phyloP scores from a whole-genome alignment of 2,329 filamentous ascomycete genomes.

The Calonectria pseudoturangicola region DNA sequence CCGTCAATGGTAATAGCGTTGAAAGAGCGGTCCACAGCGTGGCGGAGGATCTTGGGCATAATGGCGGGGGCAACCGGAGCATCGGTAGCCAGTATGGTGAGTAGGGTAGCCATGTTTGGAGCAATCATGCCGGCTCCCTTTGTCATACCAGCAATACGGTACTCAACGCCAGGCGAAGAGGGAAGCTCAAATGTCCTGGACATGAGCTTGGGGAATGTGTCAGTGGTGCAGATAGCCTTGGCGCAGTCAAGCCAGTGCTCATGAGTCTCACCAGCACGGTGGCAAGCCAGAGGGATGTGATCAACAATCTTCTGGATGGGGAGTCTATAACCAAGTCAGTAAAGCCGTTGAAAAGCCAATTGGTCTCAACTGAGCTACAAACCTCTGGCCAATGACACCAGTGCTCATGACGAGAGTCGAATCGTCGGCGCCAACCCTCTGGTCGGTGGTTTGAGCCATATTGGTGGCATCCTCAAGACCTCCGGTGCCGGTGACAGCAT shows the following conservation, averaged over 20 bases:
- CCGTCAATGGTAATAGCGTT: conserved; percentile 98
- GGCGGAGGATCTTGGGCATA: conserved; percentile 81
- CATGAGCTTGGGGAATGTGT: conserved; percentile 97
- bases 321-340: conserved; percentile 70
- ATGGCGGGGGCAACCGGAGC: conserved; percentile 83
- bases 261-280: conserved; percentile 83
- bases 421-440: conserved; percentile 69
- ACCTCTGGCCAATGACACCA: conserved; percentile 96
- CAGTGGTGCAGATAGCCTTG: conserved; percentile 96
- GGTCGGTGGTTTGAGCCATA: conserved; percentile 89
- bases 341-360: conserved; percentile 29
- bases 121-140: conserved; percentile 99
- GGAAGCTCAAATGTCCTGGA: conserved; percentile 90
- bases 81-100: conserved; percentile 94
- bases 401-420: conserved; percentile 98
- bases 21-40: conserved; percentile 89
- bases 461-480: conserved; percentile 90
- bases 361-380: conserved; percentile 48
- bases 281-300: conserved; percentile 86
- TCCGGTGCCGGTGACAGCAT: conserved; percentile 94
- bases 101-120: conserved; percentile 97
- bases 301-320: conserved; percentile 93
- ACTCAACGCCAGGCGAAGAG: conserved; percentile 83
- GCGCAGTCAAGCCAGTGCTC: conserved; percentile 91
- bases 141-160: conserved; percentile 93